Percentiles rank a stretch among this genome's conserved stretches.
Evolutionary conservation across 495 filamentous ascomycete genomes (phyloP).

Genomic region (Tuber aestivum): DNA sequence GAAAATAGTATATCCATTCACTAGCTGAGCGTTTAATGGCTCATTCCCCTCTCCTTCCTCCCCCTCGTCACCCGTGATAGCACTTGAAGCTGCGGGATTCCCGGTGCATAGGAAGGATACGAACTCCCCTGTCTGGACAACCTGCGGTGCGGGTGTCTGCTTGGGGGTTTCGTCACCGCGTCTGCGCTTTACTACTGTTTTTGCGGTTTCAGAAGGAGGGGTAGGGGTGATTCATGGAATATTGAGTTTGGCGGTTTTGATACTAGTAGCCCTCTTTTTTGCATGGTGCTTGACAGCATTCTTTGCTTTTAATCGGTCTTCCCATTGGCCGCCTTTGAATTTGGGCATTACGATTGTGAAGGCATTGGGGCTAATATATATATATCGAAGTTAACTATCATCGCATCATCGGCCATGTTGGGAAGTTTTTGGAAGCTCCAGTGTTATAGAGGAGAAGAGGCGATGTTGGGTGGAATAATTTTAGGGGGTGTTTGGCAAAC

Average conservation of each 20-base stretch:
- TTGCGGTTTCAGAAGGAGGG: slow-evolving; percentile 19
- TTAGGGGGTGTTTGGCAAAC: too few relatives aligned
- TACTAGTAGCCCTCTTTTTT: slow-evolving; percentile 44
- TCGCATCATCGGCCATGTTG: slow-evolving; percentile 84
- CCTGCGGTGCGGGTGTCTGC: slow-evolving; percentile 8
- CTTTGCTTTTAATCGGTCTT: slow-evolving; percentile 74
- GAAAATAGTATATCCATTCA: slow-evolving; percentile 74
- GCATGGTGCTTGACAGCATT: slow-evolving; percentile 56
- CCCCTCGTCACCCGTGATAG: slow-evolving; percentile 43
- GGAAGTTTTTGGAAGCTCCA: not conserved
- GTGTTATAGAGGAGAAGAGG: not conserved
- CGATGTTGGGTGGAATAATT: not conserved
- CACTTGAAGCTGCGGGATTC: slow-evolving; percentile 59
- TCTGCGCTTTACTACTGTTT: slow-evolving; percentile 30
- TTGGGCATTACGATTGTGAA: slow-evolving; percentile 50
- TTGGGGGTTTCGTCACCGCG: slow-evolving; percentile 10
- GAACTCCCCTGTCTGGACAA: slow-evolving; percentile 51
- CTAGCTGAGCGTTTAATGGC: slow-evolving; percentile 94
- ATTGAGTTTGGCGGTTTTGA: slow-evolving; percentile 24
- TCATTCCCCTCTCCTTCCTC: slow-evolving; percentile 52
- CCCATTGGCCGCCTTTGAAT: slow-evolving; percentile 87
- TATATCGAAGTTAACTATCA: slow-evolving; percentile 90
- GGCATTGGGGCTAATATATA: slow-evolving; percentile 57
- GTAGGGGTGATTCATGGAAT: slow-evolving; percentile 20
- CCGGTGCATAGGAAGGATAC: slow-evolving; percentile 86